A percentile compares a stretch with the other conserved stretches of the same genome.
Conservation (phyloP, 2,329 filamentous ascomycete species). For the Penicillium nordicum region DNA sequence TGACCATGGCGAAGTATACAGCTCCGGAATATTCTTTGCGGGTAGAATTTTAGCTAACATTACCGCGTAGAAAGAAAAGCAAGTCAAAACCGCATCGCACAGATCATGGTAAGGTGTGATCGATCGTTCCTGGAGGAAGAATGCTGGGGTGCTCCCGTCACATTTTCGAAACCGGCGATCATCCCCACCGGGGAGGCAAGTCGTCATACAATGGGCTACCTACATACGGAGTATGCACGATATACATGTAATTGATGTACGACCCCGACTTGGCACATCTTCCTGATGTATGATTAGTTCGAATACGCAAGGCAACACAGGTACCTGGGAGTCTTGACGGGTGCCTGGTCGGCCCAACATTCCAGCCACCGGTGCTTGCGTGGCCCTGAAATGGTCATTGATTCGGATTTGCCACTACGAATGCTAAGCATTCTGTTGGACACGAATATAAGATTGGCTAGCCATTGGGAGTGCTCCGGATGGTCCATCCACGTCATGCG, state of each 20-base stretch:
- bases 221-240: background rate
- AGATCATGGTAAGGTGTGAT: background rate
- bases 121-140: constrained; percentile 11
- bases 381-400: background rate
- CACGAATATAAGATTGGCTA: constrained; percentile 1
- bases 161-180: constrained; percentile 14
- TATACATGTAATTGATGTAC: background rate
- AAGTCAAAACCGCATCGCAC: background rate
- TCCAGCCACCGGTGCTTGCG: constrained; percentile 23
- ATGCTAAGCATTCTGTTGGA: constrained; percentile 23
- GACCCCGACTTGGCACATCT: background rate
- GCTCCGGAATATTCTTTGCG: background rate
- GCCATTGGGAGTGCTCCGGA: constrained; percentile 9
- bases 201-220: background rate
- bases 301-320: background rate
- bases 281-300: background rate
- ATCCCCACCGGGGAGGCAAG: constrained; percentile 1
- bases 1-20: background rate
- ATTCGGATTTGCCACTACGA: constrained; percentile 13
- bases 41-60: background rate
- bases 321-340: constrained; percentile 4
- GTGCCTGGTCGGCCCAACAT: constrained; percentile 8
- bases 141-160: constrained; percentile 13
- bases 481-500: constrained; percentile 19
- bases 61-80: background rate